Evolutionary conservation across 768 basidiomycete genomes (phyloP).

Genomic region (Kwoniella sp.): DNA sequence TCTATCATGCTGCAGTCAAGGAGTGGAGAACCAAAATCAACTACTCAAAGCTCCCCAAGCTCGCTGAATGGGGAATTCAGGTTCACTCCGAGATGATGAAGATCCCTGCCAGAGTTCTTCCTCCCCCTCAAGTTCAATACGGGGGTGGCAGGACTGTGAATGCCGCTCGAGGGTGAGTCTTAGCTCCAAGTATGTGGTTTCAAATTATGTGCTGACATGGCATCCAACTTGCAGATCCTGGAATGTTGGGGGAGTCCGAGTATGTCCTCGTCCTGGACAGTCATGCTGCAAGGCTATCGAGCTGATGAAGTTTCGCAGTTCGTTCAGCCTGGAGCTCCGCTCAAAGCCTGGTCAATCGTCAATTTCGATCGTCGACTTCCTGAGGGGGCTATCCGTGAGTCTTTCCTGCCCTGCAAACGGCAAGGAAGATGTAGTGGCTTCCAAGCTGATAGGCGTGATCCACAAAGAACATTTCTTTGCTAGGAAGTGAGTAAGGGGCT

Average conservation of each 20-base stretch:
- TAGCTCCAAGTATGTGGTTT: too few relatives aligned
- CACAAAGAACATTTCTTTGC: too few relatives aligned
- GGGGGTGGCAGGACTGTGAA: conserved; percentile 23
- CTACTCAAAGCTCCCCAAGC: conserved; percentile 45
- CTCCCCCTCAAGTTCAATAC: conserved; percentile 44
- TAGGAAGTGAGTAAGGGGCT: too few relatives aligned
- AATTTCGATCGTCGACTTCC: conserved; percentile 31
- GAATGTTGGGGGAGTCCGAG: conserved; percentile 47
- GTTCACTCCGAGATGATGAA: conserved; percentile 39
- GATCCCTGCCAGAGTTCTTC: conserved; percentile 46
- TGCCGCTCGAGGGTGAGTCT: conserved; percentile 27
- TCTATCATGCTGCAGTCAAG: conserved; percentile 27
- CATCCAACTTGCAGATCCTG: conserved; percentile 40
- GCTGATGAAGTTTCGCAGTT: conserved; percentile 19
- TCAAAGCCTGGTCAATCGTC: conserved; percentile 42
- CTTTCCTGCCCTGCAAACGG: not conserved
- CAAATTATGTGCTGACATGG: conserved; percentile 4
- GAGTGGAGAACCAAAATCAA: conserved; percentile 47
- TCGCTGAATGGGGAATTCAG: conserved; percentile 49
- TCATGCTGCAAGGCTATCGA: too few relatives aligned
- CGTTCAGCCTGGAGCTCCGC: conserved; percentile 20
- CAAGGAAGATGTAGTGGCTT: too few relatives aligned
- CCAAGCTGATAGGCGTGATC: too few relatives aligned
- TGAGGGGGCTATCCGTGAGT: conserved; percentile 27
- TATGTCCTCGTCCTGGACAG: too few relatives aligned